phyloP scores from a whole-genome alignment of 1,284 basidiomycete genomes.

The Puccinia hordei region DNA sequence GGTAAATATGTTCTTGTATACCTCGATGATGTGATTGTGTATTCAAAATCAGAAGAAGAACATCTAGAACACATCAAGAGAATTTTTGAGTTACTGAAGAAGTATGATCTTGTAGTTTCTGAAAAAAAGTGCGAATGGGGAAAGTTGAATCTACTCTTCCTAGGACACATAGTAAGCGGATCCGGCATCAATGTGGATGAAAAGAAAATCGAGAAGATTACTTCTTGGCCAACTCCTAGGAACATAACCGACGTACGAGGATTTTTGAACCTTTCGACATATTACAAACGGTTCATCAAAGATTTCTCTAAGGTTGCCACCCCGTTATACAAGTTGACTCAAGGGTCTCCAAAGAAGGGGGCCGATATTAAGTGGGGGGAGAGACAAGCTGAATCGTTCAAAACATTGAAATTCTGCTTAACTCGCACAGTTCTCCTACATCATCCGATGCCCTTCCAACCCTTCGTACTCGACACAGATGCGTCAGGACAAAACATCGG shows the following conservation, averaged over 20 bases:
- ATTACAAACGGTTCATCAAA: too few species aligned
- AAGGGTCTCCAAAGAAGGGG: too few species aligned
- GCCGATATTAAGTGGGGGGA: not conserved
- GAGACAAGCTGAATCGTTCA: not conserved
- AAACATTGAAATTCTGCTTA: not conserved
- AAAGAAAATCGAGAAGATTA: too few species aligned
- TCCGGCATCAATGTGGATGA: too few species aligned
- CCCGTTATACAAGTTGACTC: too few species aligned
- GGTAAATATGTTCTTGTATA: slow-evolving; percentile 12
- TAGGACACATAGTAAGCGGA: not conserved
- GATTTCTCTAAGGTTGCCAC: too few species aligned
- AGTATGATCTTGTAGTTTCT: not conserved
- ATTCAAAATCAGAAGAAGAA: slow-evolving; percentile 3
- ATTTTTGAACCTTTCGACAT: too few species aligned
- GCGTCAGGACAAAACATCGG: slow-evolving; percentile 5
- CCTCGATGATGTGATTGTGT: slow-evolving; percentile 13
- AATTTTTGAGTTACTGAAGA: not conserved
- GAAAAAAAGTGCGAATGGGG: slow-evolving; percentile 9
- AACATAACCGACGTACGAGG: too few species aligned
- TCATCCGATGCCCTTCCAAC: slow-evolving; percentile 12
- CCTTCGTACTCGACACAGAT: not conserved
- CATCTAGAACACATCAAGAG: not conserved
- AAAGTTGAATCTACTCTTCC: not conserved
- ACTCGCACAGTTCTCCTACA: not conserved
- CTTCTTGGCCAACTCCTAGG: too few species aligned